A percentile compares a stretch with the other conserved stretches of the same genome.
Evolutionary conservation across 352 stramenopile species (phyloP).

Genomic region (Globisporangium barbulae): DNA sequence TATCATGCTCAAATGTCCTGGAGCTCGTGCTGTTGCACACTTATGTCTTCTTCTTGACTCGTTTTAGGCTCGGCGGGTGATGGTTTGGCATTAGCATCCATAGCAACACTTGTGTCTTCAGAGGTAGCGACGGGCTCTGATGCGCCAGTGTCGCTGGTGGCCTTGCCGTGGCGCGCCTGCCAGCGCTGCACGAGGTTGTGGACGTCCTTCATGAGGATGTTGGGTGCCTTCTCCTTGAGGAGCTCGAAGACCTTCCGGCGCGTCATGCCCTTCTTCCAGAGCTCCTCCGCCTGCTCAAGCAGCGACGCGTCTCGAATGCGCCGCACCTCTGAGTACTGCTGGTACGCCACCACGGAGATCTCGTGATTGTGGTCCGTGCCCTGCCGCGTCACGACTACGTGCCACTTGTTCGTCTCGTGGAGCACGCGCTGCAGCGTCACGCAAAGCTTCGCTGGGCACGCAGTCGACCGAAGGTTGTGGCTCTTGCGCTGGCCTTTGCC

Average conservation of each 20-base stretch:
- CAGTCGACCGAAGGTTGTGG: constrained; percentile 61
- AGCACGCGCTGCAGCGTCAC: constrained; percentile 56
- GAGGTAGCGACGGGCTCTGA: neutral
- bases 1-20: neutral
- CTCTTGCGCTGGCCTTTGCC: constrained; percentile 67
- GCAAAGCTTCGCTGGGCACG: constrained; percentile 65
- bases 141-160: neutral
- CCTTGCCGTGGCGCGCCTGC: constrained; percentile 34
- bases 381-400: constrained; percentile 72
- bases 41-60: neutral
- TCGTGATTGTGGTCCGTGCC: constrained; percentile 74
- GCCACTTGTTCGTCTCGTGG: constrained; percentile 37
- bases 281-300: constrained; percentile 48
- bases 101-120: neutral
- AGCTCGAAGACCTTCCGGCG: constrained; percentile 72
- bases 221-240: constrained; percentile 56
- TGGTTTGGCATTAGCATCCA: neutral
- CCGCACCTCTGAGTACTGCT: constrained; percentile 68
- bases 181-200: constrained; percentile 76
- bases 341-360: constrained; percentile 46
- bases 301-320: constrained; percentile 58
- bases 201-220: constrained; percentile 78
- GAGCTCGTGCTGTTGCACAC: neutral
- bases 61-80: neutral
- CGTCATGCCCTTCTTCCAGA: constrained; percentile 55